Conservation (phyloP, 2,329 filamentous ascomycete genomes). For the Dactylellina drechsleri region DNA sequence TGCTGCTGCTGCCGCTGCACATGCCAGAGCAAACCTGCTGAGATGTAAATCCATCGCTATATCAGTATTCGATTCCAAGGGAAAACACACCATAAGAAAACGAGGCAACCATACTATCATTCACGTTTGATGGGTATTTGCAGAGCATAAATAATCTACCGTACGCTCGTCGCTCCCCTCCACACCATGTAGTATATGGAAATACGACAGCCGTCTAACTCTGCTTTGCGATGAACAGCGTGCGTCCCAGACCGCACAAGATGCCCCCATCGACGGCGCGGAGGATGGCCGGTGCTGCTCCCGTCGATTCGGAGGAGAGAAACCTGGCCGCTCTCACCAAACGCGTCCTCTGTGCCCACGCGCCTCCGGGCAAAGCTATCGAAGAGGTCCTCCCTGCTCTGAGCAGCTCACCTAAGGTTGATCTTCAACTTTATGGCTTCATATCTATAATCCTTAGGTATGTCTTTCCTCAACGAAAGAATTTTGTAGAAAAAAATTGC, state of each 20-base stretch:
- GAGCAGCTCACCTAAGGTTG: conserved; percentile 92
- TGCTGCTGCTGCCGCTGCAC: neutral
- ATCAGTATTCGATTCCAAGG: too few species aligned
- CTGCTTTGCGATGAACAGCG: conserved; percentile 22
- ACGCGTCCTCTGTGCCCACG: conserved; percentile 81
- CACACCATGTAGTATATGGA: neutral
- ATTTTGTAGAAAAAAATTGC: too few species aligned
- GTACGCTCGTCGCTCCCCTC: neutral
- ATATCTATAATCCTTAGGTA: conserved; percentile 79
- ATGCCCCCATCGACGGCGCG: conserved; percentile 56
- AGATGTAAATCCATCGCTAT: conserved; percentile 2
- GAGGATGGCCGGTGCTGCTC: conserved; percentile 60
- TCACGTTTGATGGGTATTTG: neutral
- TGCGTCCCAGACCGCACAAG: conserved; percentile 50
- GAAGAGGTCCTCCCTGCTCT: conserved; percentile 87
- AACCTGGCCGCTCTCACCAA: conserved; percentile 77
- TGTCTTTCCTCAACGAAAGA: neutral
- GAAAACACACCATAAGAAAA: neutral
- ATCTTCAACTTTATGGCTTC: conserved; percentile 90
- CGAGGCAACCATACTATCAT: neutral
- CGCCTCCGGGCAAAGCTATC: conserved; percentile 72
- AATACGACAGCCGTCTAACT: too few species aligned
- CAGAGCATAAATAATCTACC: conserved; percentile 18
- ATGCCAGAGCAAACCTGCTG: conserved; percentile 9
- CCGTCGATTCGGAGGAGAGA: conserved; percentile 79